phyloP scores from a whole-genome alignment of 2,329 filamentous ascomycete species.

The Phialocephala sp. region DNA sequence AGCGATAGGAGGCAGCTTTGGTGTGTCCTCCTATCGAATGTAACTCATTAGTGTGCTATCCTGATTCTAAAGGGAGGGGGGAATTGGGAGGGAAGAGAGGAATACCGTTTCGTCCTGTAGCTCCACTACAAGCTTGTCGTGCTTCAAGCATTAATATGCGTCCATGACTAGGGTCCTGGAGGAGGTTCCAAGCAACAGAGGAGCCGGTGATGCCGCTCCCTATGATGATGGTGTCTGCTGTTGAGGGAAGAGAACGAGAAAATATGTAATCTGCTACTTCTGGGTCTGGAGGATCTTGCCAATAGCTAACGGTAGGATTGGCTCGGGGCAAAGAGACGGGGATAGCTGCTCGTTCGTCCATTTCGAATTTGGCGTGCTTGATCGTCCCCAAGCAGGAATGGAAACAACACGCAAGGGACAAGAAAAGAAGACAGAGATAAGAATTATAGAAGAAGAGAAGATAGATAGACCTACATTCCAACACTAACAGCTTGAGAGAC shows the following conservation, averaged over 20 bases:
- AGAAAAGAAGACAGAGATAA: neutral
- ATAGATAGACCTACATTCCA: neutral
- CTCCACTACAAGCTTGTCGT: slow-evolving; percentile 44
- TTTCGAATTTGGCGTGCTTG: slow-evolving; percentile 7
- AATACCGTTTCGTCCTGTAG: slow-evolving; percentile 46
- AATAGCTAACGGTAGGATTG: slow-evolving; percentile 44
- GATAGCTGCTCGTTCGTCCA: slow-evolving; percentile 33
- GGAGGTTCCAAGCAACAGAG: slow-evolving; percentile 35
- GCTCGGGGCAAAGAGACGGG: slow-evolving; percentile 40
- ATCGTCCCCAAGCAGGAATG: neutral
- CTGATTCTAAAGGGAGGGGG: neutral
- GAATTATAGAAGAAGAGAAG: neutral
- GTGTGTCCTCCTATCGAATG: slow-evolving; percentile 42
- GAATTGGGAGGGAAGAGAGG: neutral
- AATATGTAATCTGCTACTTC: slow-evolving; percentile 41
- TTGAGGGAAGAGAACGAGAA: slow-evolving; percentile 27
- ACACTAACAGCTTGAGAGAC: neutral
- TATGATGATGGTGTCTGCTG: slow-evolving; percentile 32
- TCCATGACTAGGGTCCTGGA: slow-evolving; percentile 21
- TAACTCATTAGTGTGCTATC: neutral
- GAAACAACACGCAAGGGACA: neutral
- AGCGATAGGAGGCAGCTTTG: slow-evolving; percentile 41
- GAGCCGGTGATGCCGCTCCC: slow-evolving; percentile 38
- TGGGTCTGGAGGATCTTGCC: slow-evolving; percentile 43
- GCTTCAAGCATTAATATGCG: slow-evolving; percentile 45